These are phyloP conservation scores for Diplodia mutila DNA, from an alignment of 2,329 filamentous ascomycete genomes.

Conservation along the genomic window DNA sequence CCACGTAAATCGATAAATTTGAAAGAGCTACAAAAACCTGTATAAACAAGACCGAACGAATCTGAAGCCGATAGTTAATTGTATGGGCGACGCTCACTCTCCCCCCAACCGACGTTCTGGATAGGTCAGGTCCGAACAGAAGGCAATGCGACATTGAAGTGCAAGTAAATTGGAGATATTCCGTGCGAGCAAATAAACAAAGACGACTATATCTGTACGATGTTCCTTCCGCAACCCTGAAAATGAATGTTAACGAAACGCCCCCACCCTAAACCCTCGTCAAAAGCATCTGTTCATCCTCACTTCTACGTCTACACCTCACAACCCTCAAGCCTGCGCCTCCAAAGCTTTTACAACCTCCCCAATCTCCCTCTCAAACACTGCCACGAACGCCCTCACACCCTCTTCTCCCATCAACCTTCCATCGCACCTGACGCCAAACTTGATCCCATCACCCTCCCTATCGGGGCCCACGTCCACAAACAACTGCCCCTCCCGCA, in stretches of 20 bases:
- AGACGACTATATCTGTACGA: not conserved
- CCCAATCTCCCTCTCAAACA: slow-evolving; percentile 21
- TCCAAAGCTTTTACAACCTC: slow-evolving; percentile 10
- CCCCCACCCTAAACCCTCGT: not conserved
- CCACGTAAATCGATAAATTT: too few relatives aligned
- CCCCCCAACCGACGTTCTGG: too few relatives aligned
- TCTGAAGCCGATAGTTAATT: too few relatives aligned
- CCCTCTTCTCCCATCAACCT: slow-evolving; percentile 21
- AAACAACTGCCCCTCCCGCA: slow-evolving; percentile 14
- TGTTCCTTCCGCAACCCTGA: too few relatives aligned
- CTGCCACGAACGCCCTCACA: not conserved
- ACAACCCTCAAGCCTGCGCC: not conserved
- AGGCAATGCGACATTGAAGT: not conserved
- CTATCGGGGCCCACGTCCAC: slow-evolving; percentile 23
- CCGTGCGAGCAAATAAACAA: not conserved
- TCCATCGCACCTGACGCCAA: slow-evolving; percentile 20
- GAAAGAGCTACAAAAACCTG: too few relatives aligned
- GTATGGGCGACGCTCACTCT: too few relatives aligned
- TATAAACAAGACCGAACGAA: too few relatives aligned
- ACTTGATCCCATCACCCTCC: slow-evolving; percentile 7
- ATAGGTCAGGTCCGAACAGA: too few relatives aligned
- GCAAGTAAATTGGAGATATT: not conserved
- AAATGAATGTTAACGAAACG: not conserved
- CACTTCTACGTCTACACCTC: not conserved
- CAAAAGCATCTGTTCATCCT: not conserved